Base-by-base conservation (phyloP, 495 filamentous ascomycete species). In the Rhizodiscina lignyota region DNA sequence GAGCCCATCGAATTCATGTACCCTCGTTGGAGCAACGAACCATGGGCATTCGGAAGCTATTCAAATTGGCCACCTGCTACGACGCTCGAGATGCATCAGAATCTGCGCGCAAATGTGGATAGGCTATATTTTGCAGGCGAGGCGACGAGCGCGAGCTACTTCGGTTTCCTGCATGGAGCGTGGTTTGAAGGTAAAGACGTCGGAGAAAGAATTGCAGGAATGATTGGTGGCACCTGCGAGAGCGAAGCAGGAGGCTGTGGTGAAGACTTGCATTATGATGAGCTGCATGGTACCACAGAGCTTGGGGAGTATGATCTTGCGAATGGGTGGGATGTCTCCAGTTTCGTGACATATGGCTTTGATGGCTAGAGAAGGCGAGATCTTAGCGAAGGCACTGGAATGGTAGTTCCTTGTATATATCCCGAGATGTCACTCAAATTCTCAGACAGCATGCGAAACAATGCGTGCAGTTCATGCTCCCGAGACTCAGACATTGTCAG, bases 61-160 rank as follows among this genome's bases (percentile, higher is more conserved):
- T 74, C 70, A 13, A 83, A 83, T 46, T 83, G 77, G 77, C 78
- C 79, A 0, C 53, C 66, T 0, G 70, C 71, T 2, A 70, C 69
- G 19, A 75, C 66, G 3, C 59, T 80, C 1, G 68, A 79, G 43
- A 70, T 62, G 53, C 79, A 84, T 47, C 70, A 83, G 50, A 82
- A 82, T 39, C 60, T 83, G 31, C 63, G 77, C 1, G 74, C 77
- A n/a, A 78, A 79, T 43, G 54, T 74, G 0, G 67, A 64, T 34
- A 52, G 69, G 2, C 48, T 84, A 15, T 81, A 64, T 55, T 84
- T 81, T 50, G 77, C 78, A 1, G 79, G 79, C 1, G 79, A 83
- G 45, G 70, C 73, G 18, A 80, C 75, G 0, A 79, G 71, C 40
- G 56, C 69, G 10, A 60, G 72, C 52, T 80, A 76, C 43, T 84